Percentiles rank a stretch among this genome's conserved stretches.
Evolutionary conservation across 2,329 filamentous ascomycete species (phyloP).

Genomic region (Ophiostoma himal-ulmi): DNA sequence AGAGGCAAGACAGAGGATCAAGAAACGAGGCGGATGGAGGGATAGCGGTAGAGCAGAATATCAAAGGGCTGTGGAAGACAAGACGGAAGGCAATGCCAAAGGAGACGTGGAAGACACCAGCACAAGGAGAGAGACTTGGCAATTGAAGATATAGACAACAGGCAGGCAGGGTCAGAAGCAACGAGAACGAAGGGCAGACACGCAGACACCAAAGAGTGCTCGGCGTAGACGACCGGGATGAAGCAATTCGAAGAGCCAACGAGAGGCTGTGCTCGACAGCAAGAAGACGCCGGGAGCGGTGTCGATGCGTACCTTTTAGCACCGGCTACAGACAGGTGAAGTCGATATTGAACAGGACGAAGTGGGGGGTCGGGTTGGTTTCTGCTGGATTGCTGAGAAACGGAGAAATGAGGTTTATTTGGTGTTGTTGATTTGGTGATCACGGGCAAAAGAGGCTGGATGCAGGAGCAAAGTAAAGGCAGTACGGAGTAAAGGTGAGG

Average conservation of each 20-base stretch:
- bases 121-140: neutral
- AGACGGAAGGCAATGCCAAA: neutral
- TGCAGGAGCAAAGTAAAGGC: neutral
- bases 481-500: slow-evolving; percentile 13
- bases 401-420: neutral
- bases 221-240: neutral
- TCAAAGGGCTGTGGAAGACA: neutral
- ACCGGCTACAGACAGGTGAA: neutral
- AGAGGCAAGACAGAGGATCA: neutral
- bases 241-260: slow-evolving; percentile 4
- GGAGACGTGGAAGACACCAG: neutral
- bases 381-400: neutral
- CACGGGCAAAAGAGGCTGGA: slow-evolving; percentile 8
- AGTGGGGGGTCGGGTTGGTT: neutral
- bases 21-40: neutral
- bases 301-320: slow-evolving; percentile 8
- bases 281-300: slow-evolving; percentile 1
- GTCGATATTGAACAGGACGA: neutral
- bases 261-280: neutral
- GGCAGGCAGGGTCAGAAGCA: neutral
- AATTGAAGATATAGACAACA: neutral
- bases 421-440: neutral
- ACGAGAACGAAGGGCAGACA: neutral
- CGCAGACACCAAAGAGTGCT: neutral
- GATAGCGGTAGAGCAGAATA: neutral